Conservation (phyloP, 75 land plant species). For the Cunninghamia lanceolata region DNA sequence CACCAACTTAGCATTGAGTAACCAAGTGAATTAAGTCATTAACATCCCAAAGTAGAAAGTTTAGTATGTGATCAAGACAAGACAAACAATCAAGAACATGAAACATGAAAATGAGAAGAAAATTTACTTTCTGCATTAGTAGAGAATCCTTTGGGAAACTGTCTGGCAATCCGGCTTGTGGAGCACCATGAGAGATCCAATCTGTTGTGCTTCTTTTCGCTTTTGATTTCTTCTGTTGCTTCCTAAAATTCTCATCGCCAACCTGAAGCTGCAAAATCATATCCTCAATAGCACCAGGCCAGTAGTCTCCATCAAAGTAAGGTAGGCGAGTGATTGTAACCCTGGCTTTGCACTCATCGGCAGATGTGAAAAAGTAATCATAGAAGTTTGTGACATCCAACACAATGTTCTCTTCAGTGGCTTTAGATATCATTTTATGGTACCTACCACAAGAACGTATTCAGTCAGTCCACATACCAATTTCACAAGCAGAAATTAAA, state of each 20-base stretch:
- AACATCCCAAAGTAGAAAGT: neutral
- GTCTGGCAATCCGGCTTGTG: conserved; percentile 31
- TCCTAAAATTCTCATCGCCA: conserved; percentile 31
- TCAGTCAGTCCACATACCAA: neutral
- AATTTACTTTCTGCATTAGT: neutral
- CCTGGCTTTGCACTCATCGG: conserved; percentile 35
- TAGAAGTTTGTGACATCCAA: conserved; percentile 42
- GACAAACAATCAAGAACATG: neutral
- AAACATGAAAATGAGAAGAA: neutral
- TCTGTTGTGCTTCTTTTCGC: conserved; percentile 32
- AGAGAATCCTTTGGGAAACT: conserved; percentile 39
- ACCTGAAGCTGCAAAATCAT: conserved; percentile 37
- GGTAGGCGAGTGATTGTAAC: conserved; percentile 32
- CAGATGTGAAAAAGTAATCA: conserved; percentile 27
- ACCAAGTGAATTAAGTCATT: neutral
- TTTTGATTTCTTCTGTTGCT: conserved; percentile 47
- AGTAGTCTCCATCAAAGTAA: conserved; percentile 53
- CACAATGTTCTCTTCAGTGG: conserved; percentile 29
- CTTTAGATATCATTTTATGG: conserved; percentile 36
- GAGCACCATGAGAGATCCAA: conserved; percentile 30
- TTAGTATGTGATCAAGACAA: neutral
- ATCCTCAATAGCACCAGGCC: conserved; percentile 56
- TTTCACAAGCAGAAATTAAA: neutral
- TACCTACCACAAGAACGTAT: conserved; percentile 17
- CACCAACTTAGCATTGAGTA: neutral